These are phyloP conservation scores for Neodidymelliopsis sp. DNA, from an alignment of 2,329 filamentous ascomycete species.

Conservation along the genomic window DNA sequence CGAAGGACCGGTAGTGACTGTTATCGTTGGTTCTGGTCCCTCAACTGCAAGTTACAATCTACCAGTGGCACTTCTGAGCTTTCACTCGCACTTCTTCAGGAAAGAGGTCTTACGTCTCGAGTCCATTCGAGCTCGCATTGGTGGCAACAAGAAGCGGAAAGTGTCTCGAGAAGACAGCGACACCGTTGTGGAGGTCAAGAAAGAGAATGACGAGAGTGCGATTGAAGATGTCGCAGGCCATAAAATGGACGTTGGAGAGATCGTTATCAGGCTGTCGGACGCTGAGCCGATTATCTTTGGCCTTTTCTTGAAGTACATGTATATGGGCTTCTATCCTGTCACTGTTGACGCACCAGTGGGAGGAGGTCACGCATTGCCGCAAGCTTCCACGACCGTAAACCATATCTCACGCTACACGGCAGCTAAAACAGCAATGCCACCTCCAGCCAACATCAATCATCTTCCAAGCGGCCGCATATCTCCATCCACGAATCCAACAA, in stretches of 20 bases:
- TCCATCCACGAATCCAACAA: background rate
- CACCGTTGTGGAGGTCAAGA: background rate
- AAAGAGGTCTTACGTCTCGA: slow-evolving; percentile 2
- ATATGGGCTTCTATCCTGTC: slow-evolving; percentile 25
- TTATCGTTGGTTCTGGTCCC: slow-evolving; percentile 11
- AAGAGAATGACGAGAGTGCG: background rate
- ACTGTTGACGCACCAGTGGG: slow-evolving; percentile 11
- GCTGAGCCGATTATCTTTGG: slow-evolving; percentile 25
- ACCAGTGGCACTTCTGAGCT: slow-evolving; percentile 16
- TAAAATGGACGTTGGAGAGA: background rate
- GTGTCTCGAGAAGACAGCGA: background rate
- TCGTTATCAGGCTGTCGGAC: slow-evolving; percentile 6
- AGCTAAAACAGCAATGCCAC: background rate
- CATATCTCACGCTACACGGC: background rate
- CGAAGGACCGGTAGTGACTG: slow-evolving; percentile 11
- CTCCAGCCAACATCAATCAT: background rate
- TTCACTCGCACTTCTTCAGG: slow-evolving; percentile 18
- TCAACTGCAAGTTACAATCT: slow-evolving; percentile 12
- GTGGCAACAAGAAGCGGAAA: slow-evolving; percentile 23
- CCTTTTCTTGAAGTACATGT: slow-evolving; percentile 33
- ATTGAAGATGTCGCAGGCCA: background rate
- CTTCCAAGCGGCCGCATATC: background rate
- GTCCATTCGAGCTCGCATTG: background rate
- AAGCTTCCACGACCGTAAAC: background rate
- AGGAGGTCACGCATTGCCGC: background rate